phyloP scores from a whole-genome alignment of 2,329 filamentous ascomycete genomes.

The Colletotrichum tropicicola region DNA sequence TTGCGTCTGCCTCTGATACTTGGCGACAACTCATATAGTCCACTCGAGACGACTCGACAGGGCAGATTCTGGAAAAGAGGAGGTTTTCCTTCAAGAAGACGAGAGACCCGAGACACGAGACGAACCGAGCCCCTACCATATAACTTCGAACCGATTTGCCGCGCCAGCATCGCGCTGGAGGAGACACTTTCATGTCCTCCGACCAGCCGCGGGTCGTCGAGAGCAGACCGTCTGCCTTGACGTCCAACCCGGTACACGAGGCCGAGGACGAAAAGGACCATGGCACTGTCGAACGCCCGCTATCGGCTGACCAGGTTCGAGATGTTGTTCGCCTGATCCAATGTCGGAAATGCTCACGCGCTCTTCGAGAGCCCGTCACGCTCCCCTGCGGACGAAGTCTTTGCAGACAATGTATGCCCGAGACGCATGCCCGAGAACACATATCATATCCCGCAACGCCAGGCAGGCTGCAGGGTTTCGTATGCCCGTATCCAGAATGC shows the following conservation, averaged over 20 bases:
- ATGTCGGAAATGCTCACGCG: conserved; percentile 77
- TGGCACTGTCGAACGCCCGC: conserved; percentile 26
- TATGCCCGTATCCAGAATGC: conserved; percentile 77
- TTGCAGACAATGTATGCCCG: conserved; percentile 79
- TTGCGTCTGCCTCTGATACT: not conserved
- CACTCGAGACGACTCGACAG: not conserved
- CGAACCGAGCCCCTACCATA: not conserved
- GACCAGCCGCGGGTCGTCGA: conserved; percentile 32
- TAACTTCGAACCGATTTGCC: not conserved
- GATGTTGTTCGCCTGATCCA: conserved; percentile 78
- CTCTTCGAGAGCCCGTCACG: conserved; percentile 74
- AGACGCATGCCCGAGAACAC: conserved; percentile 68
- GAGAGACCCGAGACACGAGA: not conserved
- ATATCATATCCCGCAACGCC: conserved; percentile 81
- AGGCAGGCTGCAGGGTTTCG: conserved; percentile 73
- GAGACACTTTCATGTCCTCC: conserved; percentile 34
- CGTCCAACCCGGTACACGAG: conserved; percentile 29
- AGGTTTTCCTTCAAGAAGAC: not conserved
- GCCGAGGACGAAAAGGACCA: conserved; percentile 30
- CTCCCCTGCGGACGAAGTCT: conserved; percentile 84
- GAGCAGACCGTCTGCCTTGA: conserved; percentile 31
- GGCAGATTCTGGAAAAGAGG: not conserved
- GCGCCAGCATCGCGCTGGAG: conserved; percentile 25
- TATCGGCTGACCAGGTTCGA: conserved; percentile 61
- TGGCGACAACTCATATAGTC: not conserved